A percentile compares a stretch with the other conserved stretches of the same genome.
phyloP scores from a whole-genome alignment of 306 rosid genomes.

The Amphicarpaea edgeworthii region DNA sequence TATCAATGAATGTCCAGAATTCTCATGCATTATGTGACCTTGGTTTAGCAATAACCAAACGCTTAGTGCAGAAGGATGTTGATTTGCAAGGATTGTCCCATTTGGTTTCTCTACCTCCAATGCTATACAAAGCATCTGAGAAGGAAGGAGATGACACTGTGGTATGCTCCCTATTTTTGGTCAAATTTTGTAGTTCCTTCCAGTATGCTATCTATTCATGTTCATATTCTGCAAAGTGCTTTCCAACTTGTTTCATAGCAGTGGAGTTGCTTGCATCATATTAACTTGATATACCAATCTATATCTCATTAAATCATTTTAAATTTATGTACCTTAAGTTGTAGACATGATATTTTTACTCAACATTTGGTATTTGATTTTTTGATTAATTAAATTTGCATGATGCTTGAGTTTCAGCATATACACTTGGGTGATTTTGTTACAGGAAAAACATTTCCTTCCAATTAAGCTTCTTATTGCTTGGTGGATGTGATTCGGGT shows the following conservation, averaged over 20 bases:
- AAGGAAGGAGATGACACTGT: conserved; percentile 73
- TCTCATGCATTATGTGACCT: conserved; percentile 94
- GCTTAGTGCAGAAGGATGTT: conserved; percentile 67
- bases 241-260: conserved; percentile 14
- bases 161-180: conserved; percentile 59
- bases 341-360: conserved; percentile 17
- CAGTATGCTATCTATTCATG: neutral
- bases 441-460: conserved; percentile 11
- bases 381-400: conserved; percentile 25
- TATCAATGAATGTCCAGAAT: conserved; percentile 65
- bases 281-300: neutral
- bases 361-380: conserved; percentile 2
- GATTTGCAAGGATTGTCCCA: conserved; percentile 63
- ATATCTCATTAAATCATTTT: conserved; percentile 8
- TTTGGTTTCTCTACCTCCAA: conserved; percentile 68
- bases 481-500: conserved; percentile 30
- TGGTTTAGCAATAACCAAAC: conserved; percentile 80
- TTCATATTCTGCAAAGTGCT: conserved; percentile 23
- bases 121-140: conserved; percentile 76
- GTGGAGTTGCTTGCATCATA: conserved; percentile 23
- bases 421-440: conserved; percentile 3
- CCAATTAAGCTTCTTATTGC: conserved; percentile 29
- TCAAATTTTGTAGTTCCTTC: conserved; percentile 4
- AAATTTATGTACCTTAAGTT: conserved; percentile 7
- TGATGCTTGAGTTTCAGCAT: conserved; percentile 20